Conservation (phyloP, 768 basidiomycete species). For the Termitomyces sp. region DNA sequence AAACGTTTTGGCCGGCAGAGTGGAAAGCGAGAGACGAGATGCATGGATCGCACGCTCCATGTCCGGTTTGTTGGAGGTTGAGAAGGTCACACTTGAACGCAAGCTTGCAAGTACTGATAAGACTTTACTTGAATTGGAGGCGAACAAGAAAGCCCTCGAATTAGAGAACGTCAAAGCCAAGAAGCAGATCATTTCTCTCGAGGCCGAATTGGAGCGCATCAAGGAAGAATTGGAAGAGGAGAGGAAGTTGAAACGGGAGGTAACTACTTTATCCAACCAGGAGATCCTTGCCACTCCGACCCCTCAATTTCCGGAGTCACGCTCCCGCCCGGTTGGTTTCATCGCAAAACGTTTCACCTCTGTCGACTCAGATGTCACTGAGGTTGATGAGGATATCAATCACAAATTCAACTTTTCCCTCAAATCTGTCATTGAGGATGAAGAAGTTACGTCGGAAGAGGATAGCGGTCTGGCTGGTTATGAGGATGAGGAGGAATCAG, state of each 20-base stretch:
- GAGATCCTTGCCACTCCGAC: constrained; percentile 43
- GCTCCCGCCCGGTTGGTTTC: constrained; percentile 15
- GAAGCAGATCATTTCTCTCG: constrained; percentile 33
- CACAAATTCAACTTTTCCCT: constrained; percentile 39
- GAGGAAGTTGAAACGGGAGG: constrained; percentile 9
- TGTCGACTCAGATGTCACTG: constrained; percentile 58
- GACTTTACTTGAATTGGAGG: constrained; percentile 19
- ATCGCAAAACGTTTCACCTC: constrained; percentile 43
- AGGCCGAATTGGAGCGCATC: constrained; percentile 41
- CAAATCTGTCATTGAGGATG: constrained; percentile 55
- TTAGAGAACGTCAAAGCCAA: constrained; percentile 33
- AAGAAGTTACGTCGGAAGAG: constrained; percentile 37
- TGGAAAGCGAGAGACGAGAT: constrained; percentile 77
- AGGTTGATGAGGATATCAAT: constrained; percentile 55
- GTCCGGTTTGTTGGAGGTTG: constrained; percentile 57
- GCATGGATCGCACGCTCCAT: constrained; percentile 81
- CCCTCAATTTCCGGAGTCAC: constrained; percentile 27
- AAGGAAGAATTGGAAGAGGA: constrained; percentile 25
- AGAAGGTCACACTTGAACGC: constrained; percentile 54
- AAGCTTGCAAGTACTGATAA: constrained; percentile 33
- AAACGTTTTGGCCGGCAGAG: constrained; percentile 55
- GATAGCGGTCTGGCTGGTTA: constrained; percentile 59
- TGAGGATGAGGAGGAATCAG: constrained; percentile 64
- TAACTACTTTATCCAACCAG: constrained; percentile 9
- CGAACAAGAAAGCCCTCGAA: constrained; percentile 24